Conservation (phyloP, 83 land plant species). For the Picea engelmannii region DNA sequence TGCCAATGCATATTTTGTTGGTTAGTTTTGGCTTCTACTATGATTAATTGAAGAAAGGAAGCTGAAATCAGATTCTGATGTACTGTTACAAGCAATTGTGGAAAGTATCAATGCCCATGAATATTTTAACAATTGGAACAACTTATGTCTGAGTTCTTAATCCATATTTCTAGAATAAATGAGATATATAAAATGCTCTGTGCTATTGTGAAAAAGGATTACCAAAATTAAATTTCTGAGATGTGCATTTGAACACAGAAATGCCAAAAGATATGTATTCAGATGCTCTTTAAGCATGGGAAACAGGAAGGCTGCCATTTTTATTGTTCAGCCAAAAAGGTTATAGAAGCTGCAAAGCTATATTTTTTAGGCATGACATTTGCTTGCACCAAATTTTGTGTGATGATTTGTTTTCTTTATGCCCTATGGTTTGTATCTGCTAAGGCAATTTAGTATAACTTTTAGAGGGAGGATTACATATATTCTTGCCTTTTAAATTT, state of each 20-base stretch:
- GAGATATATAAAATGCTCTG: background rate
- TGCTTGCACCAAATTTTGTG: too few relatives aligned
- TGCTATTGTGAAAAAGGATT: slow-evolving; percentile 6
- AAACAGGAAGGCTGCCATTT: background rate
- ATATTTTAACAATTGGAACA: background rate
- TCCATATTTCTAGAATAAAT: background rate
- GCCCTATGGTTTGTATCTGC: too few relatives aligned
- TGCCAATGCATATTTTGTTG: background rate
- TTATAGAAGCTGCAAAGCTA: too few relatives aligned
- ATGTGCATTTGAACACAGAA: background rate
- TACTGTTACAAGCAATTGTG: background rate
- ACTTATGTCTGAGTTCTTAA: background rate
- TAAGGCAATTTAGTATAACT: too few relatives aligned
- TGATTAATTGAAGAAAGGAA: background rate
- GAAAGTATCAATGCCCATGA: too few relatives aligned
- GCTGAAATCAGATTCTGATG: slow-evolving; percentile 1
- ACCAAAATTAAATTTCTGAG: background rate
- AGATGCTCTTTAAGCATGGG: background rate
- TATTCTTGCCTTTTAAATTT: too few relatives aligned
- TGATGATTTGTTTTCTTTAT: too few relatives aligned
- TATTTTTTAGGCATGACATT: too few relatives aligned
- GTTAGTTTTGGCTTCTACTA: background rate
- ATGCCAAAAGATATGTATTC: background rate
- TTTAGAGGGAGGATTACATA: too few relatives aligned
- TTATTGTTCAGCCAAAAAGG: background rate